A percentile compares a stretch with the other conserved stretches of the same genome.
Evolutionary conservation across 305 asterid species (phyloP).

Genomic region (Caryopteris hybrid): DNA sequence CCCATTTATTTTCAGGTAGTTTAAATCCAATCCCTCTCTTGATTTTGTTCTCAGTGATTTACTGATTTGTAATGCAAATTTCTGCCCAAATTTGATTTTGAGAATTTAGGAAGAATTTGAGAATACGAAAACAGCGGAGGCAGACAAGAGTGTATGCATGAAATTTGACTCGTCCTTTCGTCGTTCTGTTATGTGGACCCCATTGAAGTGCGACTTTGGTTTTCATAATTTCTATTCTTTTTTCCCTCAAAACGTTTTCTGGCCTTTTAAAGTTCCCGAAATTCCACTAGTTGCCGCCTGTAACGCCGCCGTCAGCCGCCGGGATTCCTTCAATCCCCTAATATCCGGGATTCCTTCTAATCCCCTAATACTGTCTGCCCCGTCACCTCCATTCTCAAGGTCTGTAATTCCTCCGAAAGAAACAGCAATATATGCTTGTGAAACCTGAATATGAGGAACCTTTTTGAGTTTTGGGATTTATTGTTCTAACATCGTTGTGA

Average conservation of each 20-base stretch:
- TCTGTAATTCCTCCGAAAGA: background rate
- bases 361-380: background rate
- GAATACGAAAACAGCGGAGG: background rate
- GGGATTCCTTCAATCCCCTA: background rate
- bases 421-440: background rate
- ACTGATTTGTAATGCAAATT: background rate
- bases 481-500: background rate
- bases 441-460: background rate
- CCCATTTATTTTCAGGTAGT: conserved; percentile 19
- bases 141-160: background rate
- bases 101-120: background rate
- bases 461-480: background rate
- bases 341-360: background rate
- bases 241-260: background rate
- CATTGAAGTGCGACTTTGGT: background rate
- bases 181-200: background rate
- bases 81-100: background rate
- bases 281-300: background rate
- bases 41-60: too few species aligned
- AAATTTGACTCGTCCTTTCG: background rate
- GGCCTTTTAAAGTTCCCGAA: background rate
- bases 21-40: background rate
- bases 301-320: conserved; percentile 4
- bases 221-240: too few species aligned
- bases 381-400: background rate